These are phyloP conservation scores for Aspergillus puulaauensis DNA, from an alignment of 2,329 filamentous ascomycete genomes.

Conservation along the genomic window DNA sequence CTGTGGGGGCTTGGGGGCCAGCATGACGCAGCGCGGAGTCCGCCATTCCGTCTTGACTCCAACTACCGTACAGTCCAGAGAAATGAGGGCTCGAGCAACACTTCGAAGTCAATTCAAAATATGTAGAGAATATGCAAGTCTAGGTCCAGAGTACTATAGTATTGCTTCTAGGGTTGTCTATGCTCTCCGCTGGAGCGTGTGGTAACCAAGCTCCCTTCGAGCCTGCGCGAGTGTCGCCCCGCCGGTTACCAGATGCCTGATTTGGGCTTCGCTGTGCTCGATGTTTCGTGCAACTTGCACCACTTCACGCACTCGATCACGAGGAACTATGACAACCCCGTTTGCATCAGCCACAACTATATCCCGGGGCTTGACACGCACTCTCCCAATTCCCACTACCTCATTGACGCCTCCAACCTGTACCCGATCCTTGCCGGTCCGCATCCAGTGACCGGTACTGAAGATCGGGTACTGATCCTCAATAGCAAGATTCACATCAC, in stretches of 20 bases:
- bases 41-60: no score
- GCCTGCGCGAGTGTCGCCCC: neutral
- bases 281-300: neutral
- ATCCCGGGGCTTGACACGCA: constrained; percentile 27
- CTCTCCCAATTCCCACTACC: constrained; percentile 28
- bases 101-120: no score
- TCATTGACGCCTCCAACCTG: constrained; percentile 32
- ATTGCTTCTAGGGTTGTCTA: no score
- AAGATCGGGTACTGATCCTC: constrained; percentile 31
- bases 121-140: no score
- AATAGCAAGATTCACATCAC: constrained; percentile 32
- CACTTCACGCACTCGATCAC: neutral
- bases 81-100: no score
- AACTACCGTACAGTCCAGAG: no score
- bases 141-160: no score
- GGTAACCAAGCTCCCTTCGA: neutral
- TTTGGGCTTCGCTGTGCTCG: neutral
- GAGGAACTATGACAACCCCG: neutral
- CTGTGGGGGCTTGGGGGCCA: no score
- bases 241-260: neutral
- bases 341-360: constrained; percentile 27
- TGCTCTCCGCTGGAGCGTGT: neutral
- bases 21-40: no score
- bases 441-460: constrained; percentile 34
- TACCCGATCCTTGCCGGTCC: constrained; percentile 34